phyloP scores from a whole-genome alignment of 805 yeast species.

The Ogataea sp. region DNA sequence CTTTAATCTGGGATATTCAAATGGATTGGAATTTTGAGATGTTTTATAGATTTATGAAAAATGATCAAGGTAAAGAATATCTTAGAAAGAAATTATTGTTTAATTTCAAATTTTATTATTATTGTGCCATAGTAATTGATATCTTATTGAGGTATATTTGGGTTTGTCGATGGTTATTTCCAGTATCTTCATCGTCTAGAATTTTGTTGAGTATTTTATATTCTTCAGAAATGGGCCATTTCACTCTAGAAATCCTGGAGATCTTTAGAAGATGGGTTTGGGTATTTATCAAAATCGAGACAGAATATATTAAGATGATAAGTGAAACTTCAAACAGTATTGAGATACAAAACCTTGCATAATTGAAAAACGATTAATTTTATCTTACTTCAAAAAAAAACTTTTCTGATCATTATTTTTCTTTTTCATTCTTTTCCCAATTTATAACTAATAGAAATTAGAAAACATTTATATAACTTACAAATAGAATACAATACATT shows the following conservation, averaged over 20 bases:
- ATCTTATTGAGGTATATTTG: slow-evolving; percentile 67
- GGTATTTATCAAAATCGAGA: slow-evolving; percentile 79
- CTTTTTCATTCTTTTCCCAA: no score
- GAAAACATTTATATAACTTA: not conserved
- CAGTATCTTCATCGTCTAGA: no score
- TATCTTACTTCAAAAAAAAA: not conserved
- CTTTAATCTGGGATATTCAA: slow-evolving; percentile 83
- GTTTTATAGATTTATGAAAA: slow-evolving; percentile 27
- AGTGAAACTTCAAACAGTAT: slow-evolving; percentile 6
- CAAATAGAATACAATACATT: not conserved
- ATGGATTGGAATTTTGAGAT: slow-evolving; percentile 81
- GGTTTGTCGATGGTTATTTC: slow-evolving; percentile 44
- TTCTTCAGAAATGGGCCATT: slow-evolving; percentile 51
- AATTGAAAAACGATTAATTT: no score
- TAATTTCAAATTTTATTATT: slow-evolving; percentile 34
- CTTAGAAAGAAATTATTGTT: slow-evolving; percentile 25
- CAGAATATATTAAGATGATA: slow-evolving; percentile 43
- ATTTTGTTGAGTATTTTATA: slow-evolving; percentile 19
- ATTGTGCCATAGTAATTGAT: slow-evolving; percentile 51
- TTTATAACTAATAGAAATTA: no score
- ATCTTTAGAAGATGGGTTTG: slow-evolving; percentile 81
- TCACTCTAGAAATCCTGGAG: slow-evolving; percentile 65
- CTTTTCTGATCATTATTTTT: no score
- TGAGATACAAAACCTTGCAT: slow-evolving; percentile 14
- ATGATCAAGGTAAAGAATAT: slow-evolving; percentile 9